phyloP scores from a whole-genome alignment of 805 yeast genomes.

The Yarrowia sp. region DNA sequence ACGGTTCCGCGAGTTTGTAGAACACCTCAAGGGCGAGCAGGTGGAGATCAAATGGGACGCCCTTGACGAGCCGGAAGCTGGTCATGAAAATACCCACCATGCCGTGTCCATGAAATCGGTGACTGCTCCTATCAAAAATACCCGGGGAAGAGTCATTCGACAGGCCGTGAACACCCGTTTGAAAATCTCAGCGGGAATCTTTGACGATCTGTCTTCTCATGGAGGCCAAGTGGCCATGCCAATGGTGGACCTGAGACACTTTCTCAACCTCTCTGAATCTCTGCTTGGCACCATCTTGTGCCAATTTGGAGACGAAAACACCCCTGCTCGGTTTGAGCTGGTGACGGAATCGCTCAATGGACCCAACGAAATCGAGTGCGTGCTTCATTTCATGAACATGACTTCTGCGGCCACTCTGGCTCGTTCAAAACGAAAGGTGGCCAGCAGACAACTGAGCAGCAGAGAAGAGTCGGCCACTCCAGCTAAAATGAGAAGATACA shows the following conservation, averaged over 20 bases:
- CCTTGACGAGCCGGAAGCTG: neutral
- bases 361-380: neutral
- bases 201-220: neutral
- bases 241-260: neutral
- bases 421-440: neutral
- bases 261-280: neutral
- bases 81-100: neutral
- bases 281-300: neutral
- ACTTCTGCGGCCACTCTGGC: neutral
- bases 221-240: slow-evolving; percentile 12
- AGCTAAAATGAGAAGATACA: neutral
- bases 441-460: neutral
- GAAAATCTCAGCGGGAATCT: neutral
- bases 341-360: neutral
- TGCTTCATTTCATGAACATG: slow-evolving; percentile 11
- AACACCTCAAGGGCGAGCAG: slow-evolving; percentile 7
- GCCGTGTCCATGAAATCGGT: slow-evolving; percentile 6
- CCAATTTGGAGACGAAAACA: slow-evolving; percentile 13
- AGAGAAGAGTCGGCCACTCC: neutral
- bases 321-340: neutral
- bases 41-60: slow-evolving; percentile 14
- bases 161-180: neutral
- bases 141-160: neutral
- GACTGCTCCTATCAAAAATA: neutral
- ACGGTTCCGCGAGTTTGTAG: neutral